Percentiles rank a stretch among this genome's conserved stretches.
phyloP scores from a whole-genome alignment of 257 asterid species.

The Ballota nigra region DNA sequence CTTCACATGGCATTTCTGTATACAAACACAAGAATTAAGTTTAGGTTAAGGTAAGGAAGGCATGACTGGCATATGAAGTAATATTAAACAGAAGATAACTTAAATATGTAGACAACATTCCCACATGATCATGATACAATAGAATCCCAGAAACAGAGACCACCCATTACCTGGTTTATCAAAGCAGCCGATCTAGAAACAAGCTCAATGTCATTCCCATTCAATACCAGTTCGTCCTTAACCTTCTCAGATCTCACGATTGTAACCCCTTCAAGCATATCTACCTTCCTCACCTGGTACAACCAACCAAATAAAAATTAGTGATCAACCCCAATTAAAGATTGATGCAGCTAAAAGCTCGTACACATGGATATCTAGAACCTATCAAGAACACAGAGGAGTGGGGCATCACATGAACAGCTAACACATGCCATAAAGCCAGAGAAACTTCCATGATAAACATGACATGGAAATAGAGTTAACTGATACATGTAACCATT shows the following conservation, averaged over 20 bases:
- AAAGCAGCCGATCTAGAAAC: slow-evolving; percentile 75
- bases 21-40: neutral
- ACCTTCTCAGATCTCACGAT: slow-evolving; percentile 80
- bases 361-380: neutral
- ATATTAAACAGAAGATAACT: no score
- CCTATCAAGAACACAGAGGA: neutral
- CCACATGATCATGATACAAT: neutral
- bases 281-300: slow-evolving; percentile 75
- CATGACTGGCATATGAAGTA: neutral
- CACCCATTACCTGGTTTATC: slow-evolving; percentile 57
- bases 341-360: neutral
- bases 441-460: neutral
- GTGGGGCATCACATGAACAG: neutral
- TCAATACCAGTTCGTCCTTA: slow-evolving; percentile 74
- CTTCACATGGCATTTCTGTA: slow-evolving; percentile 93
- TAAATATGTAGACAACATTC: neutral
- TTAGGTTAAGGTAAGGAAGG: neutral
- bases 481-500: neutral
- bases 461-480: neutral
- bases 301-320: neutral
- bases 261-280: slow-evolving; percentile 78
- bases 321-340: neutral
- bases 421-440: neutral
- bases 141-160: neutral
- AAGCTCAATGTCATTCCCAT: slow-evolving; percentile 79